These are phyloP conservation scores for Lodderomyces oxycetoniae DNA, from an alignment of 1,139 yeast species.

Conservation along the genomic window DNA sequence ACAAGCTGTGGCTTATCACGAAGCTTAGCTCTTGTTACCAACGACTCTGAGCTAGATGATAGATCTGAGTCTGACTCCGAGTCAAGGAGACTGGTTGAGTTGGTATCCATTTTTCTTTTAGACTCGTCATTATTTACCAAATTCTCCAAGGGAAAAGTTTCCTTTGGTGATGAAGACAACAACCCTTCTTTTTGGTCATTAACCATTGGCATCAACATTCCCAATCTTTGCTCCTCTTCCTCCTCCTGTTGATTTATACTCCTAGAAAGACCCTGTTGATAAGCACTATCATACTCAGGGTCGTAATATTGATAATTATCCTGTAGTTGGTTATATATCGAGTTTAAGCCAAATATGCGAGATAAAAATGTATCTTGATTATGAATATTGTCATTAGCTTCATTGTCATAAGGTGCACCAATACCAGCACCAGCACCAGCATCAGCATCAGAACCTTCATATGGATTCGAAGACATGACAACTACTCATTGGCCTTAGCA, in stretches of 20 bases:
- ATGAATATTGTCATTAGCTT: neutral
- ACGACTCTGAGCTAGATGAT: conserved; percentile 21
- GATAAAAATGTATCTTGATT: conserved; percentile 47
- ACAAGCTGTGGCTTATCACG: neutral
- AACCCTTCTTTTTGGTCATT: neutral
- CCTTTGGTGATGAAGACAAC: conserved; percentile 1
- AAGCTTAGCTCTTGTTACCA: conserved; percentile 11
- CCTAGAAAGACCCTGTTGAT: conserved; percentile 9
- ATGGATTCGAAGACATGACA: neutral
- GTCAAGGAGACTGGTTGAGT: conserved; percentile 20
- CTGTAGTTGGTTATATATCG: conserved; percentile 41
- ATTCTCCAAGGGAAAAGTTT: conserved; percentile 4
- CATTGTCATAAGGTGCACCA: conserved; percentile 1
- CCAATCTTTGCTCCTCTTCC: conserved; percentile 1
- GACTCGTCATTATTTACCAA: neutral
- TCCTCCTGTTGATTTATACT: neutral
- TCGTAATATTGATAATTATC: conserved; percentile 39
- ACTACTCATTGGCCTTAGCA: too few relatives aligned
- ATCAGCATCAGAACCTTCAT: too few relatives aligned
- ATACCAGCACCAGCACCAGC: too few relatives aligned
- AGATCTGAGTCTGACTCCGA: conserved; percentile 36
- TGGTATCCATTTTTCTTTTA: neutral
- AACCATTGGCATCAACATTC: too few relatives aligned
- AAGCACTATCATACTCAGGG: conserved; percentile 27
- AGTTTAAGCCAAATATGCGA: conserved; percentile 52